Evolutionary conservation across 441 rosid species (phyloP), one percentile per base, ranked within the genome.

Genomic region (Lepidium campestre): DNA sequence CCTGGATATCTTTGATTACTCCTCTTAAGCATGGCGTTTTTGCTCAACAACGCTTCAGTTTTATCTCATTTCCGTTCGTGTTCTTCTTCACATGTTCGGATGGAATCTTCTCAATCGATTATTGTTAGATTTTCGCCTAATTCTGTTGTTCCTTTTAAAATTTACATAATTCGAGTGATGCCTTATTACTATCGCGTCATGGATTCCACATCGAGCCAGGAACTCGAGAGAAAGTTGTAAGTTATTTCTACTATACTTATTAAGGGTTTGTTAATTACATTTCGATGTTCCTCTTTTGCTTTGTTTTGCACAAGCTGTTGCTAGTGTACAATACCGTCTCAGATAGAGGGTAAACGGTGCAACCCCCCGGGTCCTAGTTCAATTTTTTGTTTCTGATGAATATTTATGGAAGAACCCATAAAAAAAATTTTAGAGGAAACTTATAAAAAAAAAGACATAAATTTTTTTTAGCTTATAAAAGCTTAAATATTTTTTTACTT

Each of bases 141-240:
- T 2, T 67, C 18, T 35, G 12, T 34, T 8, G 1, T 36, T 15
- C 17, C 19, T 17, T 31, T 6, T 40, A 27, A 34, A 44, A 36
- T 29, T 49, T 36, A 62, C 66, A 75, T 84, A 77, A 69, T 42
- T 44, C 65, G 15, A 70, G 76, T 75, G 81, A 58, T 58, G 76
- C 77, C 1, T 42, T 80, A 62, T 60, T 80, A n/a, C 58, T 65
- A 13, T 52, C 80, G 10, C 85, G 80, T 41, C 93, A 95, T 13
- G 84, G 82, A 31, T 71, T 79, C 39, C 95, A 88, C 56, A 80
- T 85, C 18, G 89, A 85, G 44, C 83, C 74, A 2, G 93, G 93
- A 35, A 66, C 86, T 71, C 93, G 97, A 6, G 97, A 88, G 84
- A 81, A 82, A 82, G 91, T 91, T 71, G 97, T 90, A 67, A 83